phyloP scores from a whole-genome alignment of 1,139 yeast genomes.

The Geotrichum reessii region DNA sequence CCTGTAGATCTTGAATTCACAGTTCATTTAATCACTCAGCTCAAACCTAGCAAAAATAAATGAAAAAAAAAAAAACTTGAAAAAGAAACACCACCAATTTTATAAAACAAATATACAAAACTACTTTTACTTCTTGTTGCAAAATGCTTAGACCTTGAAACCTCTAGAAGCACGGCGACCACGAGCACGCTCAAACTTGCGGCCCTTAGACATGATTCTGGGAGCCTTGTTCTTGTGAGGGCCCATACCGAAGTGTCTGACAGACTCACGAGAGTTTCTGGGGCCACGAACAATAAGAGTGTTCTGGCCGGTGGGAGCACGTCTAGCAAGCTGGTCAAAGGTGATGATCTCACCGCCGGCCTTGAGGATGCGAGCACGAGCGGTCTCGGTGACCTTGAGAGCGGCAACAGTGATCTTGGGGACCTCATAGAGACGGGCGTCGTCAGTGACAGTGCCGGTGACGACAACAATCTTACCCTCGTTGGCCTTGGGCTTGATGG shows the following conservation, averaged over 20 bases:
- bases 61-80: background rate
- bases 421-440: slow-evolving; percentile 85
- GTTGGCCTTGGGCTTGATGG: slow-evolving; percentile 78
- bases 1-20: background rate
- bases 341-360: slow-evolving; percentile 99
- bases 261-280: slow-evolving; percentile 98
- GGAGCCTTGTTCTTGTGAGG: slow-evolving; percentile 99
- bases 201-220: slow-evolving; percentile 93
- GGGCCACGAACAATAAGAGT: slow-evolving; percentile 97
- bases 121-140: background rate
- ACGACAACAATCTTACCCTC: slow-evolving; percentile 90
- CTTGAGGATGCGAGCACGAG: slow-evolving; percentile 94
- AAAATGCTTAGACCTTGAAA: slow-evolving; percentile 88
- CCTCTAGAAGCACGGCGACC: slow-evolving; percentile 99
- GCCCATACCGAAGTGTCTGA: slow-evolving; percentile 99
- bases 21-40: background rate
- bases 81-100: background rate
- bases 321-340: slow-evolving; percentile 96
- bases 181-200: slow-evolving; percentile 99
- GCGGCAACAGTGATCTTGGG: slow-evolving; percentile 99
- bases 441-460: slow-evolving; percentile 99
- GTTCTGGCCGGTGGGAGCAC: slow-evolving; percentile 99
- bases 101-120: background rate
- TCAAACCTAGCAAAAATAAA: background rate
- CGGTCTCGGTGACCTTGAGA: slow-evolving; percentile 98